A percentile compares a stretch with the other conserved stretches of the same genome.
phyloP scores from a whole-genome alignment of 2,329 filamentous ascomycete species.

The Venturia asperata region DNA sequence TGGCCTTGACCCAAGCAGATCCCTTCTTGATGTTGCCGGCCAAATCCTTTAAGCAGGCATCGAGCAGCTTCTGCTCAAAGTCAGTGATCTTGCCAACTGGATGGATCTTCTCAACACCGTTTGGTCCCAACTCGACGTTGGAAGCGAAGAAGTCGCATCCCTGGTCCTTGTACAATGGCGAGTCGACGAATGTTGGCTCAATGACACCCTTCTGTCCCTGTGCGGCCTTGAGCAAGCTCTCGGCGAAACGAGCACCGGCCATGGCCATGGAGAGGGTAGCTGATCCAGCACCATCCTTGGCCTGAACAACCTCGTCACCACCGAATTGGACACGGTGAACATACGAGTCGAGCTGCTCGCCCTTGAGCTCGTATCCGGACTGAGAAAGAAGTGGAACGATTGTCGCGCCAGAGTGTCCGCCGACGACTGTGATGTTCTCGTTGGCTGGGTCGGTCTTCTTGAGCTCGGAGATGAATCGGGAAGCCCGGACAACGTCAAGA shows the following conservation, averaged over 20 bases:
- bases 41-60: slow-evolving; percentile 74
- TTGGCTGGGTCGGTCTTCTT: slow-evolving; percentile 83
- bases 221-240: slow-evolving; percentile 85
- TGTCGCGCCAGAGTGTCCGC: slow-evolving; percentile 95
- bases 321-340: slow-evolving; percentile 96
- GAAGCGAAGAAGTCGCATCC: slow-evolving; percentile 96
- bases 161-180: slow-evolving; percentile 96
- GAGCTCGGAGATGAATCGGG: slow-evolving; percentile 93
- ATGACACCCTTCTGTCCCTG: slow-evolving; percentile 91
- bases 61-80: slow-evolving; percentile 82
- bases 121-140: slow-evolving; percentile 90
- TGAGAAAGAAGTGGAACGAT: slow-evolving; percentile 97
- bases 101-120: slow-evolving; percentile 91
- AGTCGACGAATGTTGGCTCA: slow-evolving; percentile 96
- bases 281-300: slow-evolving; percentile 95
- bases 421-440: slow-evolving; percentile 93
- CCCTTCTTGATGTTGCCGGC: slow-evolving; percentile 96
- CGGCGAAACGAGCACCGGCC: slow-evolving; percentile 78
- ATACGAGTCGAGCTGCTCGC: slow-evolving; percentile 66
- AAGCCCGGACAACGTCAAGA: slow-evolving; percentile 95
- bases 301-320: slow-evolving; percentile 98
- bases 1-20: slow-evolving; percentile 57
- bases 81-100: slow-evolving; percentile 77
- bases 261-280: slow-evolving; percentile 99
- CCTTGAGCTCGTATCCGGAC: slow-evolving; percentile 78